Base-by-base conservation (phyloP, 768 basidiomycete genomes). In the Lactarius sp. region DNA sequence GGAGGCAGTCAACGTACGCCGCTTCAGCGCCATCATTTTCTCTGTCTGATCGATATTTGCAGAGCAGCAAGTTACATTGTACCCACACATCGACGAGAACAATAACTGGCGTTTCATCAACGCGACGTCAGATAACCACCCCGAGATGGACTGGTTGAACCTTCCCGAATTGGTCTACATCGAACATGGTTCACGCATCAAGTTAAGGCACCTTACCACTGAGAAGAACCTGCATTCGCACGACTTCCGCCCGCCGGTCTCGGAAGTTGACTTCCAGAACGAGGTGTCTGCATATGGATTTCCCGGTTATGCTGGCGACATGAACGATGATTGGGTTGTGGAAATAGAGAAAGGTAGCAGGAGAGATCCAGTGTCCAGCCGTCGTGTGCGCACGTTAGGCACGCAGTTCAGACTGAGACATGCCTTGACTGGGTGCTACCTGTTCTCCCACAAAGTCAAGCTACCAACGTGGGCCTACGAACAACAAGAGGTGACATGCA, bases 41-140 rank as follows among this genome's bases (percentile, higher is more conserved):
- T 2, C 60, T 14, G 37, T 39, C 49, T 62, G 37, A 66, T 58
- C 10, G 13, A 39, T 42, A 34, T 13, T 4, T 64, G 18, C 72
- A 98, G 95, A 99, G 72, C 97, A 99, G 83, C 97, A 99, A 77
- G 81, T 99, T 66, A 98, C 97, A 0, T 85, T 99, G n/a, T 99
- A 99, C 73, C 97, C 97, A 2, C 97, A 99, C 74, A 84, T 89
- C n/a, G 97, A 99, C 71, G 77, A 80, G n/a, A 99, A 99, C 79
- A 99, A 99, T 73, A 76, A 88, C 69, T 99, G 92, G 92, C 81
- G 84, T 18, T 83, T 99, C 64, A 71, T 86, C 71, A 96, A 97
- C 70, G 87, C 86, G 1, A 88, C 90, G 1, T 52, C 71, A 46
- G 77, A 79, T 16, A 76, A 73, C 37, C 71, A 67, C 53, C 77